Evolutionary conservation across 192 early-diverging fungal species (phyloP), one percentile per base, ranked within the genome.

Genomic region (Coemansia sp.): DNA sequence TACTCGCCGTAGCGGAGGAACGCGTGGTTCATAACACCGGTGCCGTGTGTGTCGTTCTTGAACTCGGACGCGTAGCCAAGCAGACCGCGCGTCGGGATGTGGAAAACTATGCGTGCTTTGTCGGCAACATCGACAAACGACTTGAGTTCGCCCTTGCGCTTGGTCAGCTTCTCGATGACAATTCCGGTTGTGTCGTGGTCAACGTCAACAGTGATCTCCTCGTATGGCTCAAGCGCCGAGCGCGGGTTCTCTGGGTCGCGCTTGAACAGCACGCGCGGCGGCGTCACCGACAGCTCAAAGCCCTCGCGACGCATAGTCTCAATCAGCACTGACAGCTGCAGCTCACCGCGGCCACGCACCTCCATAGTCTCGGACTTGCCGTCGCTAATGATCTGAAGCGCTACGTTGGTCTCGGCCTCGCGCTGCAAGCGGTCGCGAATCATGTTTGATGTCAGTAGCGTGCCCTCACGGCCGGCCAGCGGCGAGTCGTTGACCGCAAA

Each of bases 261-360:
- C 71, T 87, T 91, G 77, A 82, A 89, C 49, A 93, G 82, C 35
- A 93, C 91, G n/a, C 85, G 83, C 24, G 91, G 91, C 7, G 91
- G 87, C 2, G 88, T 88, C 6, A 93, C 87, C 28, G 86, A 88
- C 24, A 93, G 77, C 71, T 93, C 91, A 64, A 90, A 93, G 21
- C 91, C 91, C 74, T 93, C 91, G 22, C 91, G 86, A 27, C 91
- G 83, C 91, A 93, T 93, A 7, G 91, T 91, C 82, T 93, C 91
- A 52, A 91, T 91, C 33, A 93, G 77, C 8, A 93, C 89, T 21
- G 89, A 89, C 49, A 93, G 83, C 78, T 93, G 91, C 29, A 93
- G 80, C 80, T 93, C 91, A n/a, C 91, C 91, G 42, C 91, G 88
- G 25, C 91, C 91, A 46, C 86, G 85, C 32, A 93, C 91, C 73